Evolutionary conservation across 148 eudicot genomes (phyloP).

Genomic region (Cornus kousa): DNA sequence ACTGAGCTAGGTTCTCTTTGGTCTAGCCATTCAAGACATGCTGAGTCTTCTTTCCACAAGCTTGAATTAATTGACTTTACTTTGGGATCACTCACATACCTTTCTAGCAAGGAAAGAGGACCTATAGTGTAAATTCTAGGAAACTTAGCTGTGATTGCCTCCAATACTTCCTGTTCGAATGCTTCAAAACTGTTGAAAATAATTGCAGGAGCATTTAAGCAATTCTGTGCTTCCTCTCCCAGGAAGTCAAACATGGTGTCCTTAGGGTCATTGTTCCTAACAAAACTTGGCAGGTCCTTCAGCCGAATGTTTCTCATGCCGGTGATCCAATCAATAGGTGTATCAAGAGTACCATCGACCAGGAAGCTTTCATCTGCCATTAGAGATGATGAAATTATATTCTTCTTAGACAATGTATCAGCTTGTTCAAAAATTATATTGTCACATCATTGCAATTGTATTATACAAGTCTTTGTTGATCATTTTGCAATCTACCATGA

Average conservation of each 20-base stretch:
- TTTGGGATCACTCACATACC: neutral
- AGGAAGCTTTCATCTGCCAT: constrained; percentile 1
- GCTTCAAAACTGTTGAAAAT: constrained; percentile 28
- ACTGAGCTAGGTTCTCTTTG: constrained; percentile 21
- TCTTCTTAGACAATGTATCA: neutral
- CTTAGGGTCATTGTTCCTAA: constrained; percentile 9
- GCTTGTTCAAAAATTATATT: too few relatives aligned
- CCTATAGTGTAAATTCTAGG: constrained; percentile 20
- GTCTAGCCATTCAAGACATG: constrained; percentile 20
- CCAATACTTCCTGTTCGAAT: constrained; percentile 14
- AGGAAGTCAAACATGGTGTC: constrained; percentile 20
- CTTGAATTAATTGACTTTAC: constrained; percentile 16
- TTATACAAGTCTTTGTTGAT: too few relatives aligned
- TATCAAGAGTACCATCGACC: constrained; percentile 19
- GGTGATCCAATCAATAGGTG: constrained; percentile 20
- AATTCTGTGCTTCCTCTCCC: constrained; percentile 20
- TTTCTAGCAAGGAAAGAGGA: constrained; percentile 5
- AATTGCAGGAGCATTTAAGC: constrained; percentile 19
- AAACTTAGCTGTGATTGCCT: constrained; percentile 2
- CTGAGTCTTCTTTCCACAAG: constrained; percentile 23
- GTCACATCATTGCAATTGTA: too few relatives aligned
- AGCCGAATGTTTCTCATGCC: constrained; percentile 20
- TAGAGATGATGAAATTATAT: neutral
- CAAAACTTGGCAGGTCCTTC: constrained; percentile 21
- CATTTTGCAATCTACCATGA: too few relatives aligned